phyloP scores from a whole-genome alignment of 352 stramenopile genomes.

The Hyaloperonospora brassicae region DNA sequence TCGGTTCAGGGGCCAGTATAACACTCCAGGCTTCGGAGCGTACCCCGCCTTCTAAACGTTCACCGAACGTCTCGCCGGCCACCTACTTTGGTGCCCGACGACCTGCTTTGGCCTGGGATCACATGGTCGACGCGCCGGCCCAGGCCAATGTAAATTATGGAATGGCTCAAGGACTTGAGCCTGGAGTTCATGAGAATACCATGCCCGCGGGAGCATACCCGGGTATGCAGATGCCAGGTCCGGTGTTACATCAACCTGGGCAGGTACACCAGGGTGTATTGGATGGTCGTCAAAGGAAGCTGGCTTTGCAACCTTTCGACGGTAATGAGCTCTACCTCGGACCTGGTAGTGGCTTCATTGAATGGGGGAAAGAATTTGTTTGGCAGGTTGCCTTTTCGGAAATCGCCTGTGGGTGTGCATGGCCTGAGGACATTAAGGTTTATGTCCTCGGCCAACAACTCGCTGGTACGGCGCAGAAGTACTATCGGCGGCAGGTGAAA shows the following conservation, averaged over 20 bases:
- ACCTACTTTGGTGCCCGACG: background rate
- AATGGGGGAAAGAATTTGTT: no score
- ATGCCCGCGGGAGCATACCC: no score
- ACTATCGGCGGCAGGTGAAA: background rate
- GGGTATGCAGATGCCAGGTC: background rate
- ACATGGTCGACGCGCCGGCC: background rate
- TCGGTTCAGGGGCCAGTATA: background rate
- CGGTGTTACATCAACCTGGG: background rate
- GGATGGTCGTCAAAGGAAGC: background rate
- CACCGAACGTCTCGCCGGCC: background rate
- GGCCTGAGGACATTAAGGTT: conserved; percentile 1
- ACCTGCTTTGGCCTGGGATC: background rate
- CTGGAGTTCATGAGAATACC: no score
- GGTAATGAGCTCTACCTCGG: no score
- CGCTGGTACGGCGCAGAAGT: background rate
- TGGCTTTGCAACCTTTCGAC: background rate
- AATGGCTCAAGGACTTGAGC: background rate
- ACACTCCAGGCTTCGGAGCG: background rate
- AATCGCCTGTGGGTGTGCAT: background rate
- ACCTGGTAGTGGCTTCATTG: background rate
- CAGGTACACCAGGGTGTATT: background rate
- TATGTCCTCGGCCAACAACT: background rate
- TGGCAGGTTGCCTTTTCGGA: background rate
- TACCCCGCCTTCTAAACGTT: background rate
- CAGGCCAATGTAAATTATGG: background rate